phyloP scores from a whole-genome alignment of 2,329 filamentous ascomycete genomes.

The Pleoardoris graminearum region DNA sequence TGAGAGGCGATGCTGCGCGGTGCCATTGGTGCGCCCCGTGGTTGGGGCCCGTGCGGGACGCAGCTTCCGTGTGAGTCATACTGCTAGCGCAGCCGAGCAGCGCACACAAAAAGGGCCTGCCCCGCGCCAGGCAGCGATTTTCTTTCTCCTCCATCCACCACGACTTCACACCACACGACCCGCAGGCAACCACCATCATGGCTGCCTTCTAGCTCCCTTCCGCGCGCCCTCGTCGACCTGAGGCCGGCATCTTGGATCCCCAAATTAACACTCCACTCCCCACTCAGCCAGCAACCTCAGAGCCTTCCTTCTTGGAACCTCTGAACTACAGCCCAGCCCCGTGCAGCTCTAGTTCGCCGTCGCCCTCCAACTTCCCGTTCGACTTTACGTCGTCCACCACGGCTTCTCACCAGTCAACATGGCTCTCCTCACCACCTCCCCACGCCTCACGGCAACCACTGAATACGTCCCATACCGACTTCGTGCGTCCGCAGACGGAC shows the following conservation, averaged over 20 bases:
- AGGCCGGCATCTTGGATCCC: slow-evolving; percentile 39
- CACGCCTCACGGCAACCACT: slow-evolving; percentile 57
- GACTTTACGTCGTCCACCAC: slow-evolving; percentile 79
- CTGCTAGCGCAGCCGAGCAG: not conserved
- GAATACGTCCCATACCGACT: slow-evolving; percentile 47
- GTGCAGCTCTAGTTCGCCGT: slow-evolving; percentile 60
- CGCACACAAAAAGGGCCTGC: slow-evolving; percentile 22
- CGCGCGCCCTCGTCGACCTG: slow-evolving; percentile 28
- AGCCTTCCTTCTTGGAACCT: slow-evolving; percentile 49
- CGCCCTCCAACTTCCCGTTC: slow-evolving; percentile 64
- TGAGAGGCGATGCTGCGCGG: not conserved
- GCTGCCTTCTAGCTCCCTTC: slow-evolving; percentile 44
- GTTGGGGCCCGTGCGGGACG: not conserved
- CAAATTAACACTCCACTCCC: slow-evolving; percentile 25
- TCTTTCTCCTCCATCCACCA: slow-evolving; percentile 22
- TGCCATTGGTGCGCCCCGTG: not conserved
- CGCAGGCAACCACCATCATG: slow-evolving; percentile 42
- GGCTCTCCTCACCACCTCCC: slow-evolving; percentile 70
- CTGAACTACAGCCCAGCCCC: slow-evolving; percentile 70
- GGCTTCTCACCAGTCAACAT: slow-evolving; percentile 75
- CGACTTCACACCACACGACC: slow-evolving; percentile 23
- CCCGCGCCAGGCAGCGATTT: slow-evolving; percentile 37
- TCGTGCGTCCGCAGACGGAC: slow-evolving; percentile 64
- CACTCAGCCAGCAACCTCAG: slow-evolving; percentile 40
- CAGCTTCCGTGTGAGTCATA: slow-evolving; percentile 9